A percentile compares a stretch with the other conserved stretches of the same genome.
Conservation (phyloP, 148 eudicot species). For the Selenicereus undatus region DNA sequence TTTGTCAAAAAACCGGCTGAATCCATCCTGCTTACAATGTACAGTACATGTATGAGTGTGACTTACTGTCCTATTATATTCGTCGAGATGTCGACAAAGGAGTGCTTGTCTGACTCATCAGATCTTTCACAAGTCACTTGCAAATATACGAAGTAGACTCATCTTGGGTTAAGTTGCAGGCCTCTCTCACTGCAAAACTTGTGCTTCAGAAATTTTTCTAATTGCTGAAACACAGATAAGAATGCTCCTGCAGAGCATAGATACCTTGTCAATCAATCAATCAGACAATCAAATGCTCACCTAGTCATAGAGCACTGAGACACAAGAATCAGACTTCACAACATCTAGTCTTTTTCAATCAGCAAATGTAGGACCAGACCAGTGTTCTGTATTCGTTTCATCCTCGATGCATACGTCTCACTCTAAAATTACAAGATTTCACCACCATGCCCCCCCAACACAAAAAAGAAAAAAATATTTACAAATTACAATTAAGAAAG, state of each 20-base stretch:
- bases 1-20: not conserved
- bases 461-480: not conserved
- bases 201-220: constrained; percentile 53
- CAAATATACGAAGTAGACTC: not conserved
- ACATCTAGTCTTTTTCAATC: too few relatives aligned
- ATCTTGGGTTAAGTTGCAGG: not conserved
- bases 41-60: not conserved
- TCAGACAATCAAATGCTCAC: not conserved
- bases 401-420: too few relatives aligned
- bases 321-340: not conserved
- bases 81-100: too few relatives aligned
- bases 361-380: too few relatives aligned
- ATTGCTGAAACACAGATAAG: constrained; percentile 40
- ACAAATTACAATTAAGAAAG: too few relatives aligned
- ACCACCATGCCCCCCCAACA: not conserved
- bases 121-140: not conserved
- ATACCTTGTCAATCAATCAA: not conserved
- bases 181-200: constrained; percentile 43
- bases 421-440: too few relatives aligned
- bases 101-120: too few relatives aligned
- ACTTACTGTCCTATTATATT: too few relatives aligned
- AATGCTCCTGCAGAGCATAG: constrained; percentile 43
- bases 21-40: not conserved
- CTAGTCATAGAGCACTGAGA: not conserved
- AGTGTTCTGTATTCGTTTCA: too few relatives aligned